phyloP scores from a whole-genome alignment of 352 stramenopile species.

The Globisporangium polare region DNA sequence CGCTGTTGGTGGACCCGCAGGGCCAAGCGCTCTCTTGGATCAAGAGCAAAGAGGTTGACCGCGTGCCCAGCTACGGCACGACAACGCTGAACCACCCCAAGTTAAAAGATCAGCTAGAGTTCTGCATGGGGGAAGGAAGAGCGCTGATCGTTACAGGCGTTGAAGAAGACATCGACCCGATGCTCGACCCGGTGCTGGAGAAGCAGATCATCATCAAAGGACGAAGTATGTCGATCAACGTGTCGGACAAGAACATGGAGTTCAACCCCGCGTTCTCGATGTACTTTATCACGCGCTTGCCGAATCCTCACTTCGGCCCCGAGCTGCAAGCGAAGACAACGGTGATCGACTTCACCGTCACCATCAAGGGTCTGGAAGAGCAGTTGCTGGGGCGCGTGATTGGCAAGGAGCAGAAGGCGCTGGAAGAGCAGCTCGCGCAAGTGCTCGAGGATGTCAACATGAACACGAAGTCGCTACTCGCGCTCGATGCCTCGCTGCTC shows the following conservation, averaged over 20 bases:
- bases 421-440: conserved; percentile 98
- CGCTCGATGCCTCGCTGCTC: conserved; percentile 94
- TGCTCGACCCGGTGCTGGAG: conserved; percentile 97
- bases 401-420: conserved; percentile 95
- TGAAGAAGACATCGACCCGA: conserved; percentile 98
- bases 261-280: conserved; percentile 97
- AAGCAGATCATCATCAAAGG: conserved; percentile 96
- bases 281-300: conserved; percentile 98
- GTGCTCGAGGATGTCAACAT: conserved; percentile 98
- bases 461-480: conserved; percentile 97
- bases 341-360: conserved; percentile 98
- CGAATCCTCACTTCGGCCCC: conserved; percentile 97
- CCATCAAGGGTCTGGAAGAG: conserved; percentile 95
- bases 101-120: conserved; percentile 98
- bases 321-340: conserved; percentile 98
- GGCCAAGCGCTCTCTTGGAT: conserved; percentile 98
- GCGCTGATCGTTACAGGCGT: conserved; percentile 93
- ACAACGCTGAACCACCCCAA: conserved; percentile 96
- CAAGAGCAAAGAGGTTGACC: conserved; percentile 92
- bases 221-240: conserved; percentile 96
- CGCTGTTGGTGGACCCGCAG: conserved; percentile 97
- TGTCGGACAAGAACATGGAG: conserved; percentile 99
- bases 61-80: conserved; percentile 93
- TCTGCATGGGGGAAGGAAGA: conserved; percentile 96
- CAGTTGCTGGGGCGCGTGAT: conserved; percentile 98